A percentile compares a stretch with the other conserved stretches of the same genome.
These are phyloP conservation scores for Claviceps purpurea DNA, from an alignment of 2,329 filamentous ascomycete species.

Conservation along the genomic window DNA sequence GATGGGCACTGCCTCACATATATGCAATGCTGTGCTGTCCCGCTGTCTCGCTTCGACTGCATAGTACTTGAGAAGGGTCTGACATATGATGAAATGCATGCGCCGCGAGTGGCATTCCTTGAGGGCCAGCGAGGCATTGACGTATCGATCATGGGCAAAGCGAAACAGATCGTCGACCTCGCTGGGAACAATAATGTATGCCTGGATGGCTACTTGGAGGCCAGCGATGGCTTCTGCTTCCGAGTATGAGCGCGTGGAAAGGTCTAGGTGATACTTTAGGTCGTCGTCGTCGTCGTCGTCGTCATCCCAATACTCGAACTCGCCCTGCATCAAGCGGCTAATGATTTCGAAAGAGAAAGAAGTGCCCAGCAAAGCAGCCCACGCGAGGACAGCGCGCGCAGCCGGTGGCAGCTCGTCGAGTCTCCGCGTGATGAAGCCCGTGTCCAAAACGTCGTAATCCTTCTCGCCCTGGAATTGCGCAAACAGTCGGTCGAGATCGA, in stretches of 20 bases:
- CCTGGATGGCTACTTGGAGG: conserved; percentile 67
- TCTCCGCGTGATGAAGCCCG: conserved; percentile 67
- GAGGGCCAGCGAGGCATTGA: conserved; percentile 58
- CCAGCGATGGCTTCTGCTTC: conserved; percentile 61
- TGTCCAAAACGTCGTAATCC: conserved; percentile 68
- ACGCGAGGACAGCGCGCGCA: conserved; percentile 68
- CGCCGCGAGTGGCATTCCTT: conserved; percentile 55
- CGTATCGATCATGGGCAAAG: conserved; percentile 80
- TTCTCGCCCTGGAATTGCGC: conserved; percentile 68
- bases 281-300: conserved; percentile 29
- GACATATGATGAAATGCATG: conserved; percentile 86
- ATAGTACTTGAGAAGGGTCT: conserved; percentile 64
- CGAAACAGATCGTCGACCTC: conserved; percentile 78
- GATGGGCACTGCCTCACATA: conserved; percentile 62
- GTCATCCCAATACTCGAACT: conserved; percentile 49
- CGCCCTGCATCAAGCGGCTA: conserved; percentile 60
- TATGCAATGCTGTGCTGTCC: conserved; percentile 67
- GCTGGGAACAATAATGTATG: conserved; percentile 68
- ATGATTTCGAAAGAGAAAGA: conserved; percentile 76
- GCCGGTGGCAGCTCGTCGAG: conserved; percentile 62
- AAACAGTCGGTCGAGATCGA: conserved; percentile 74
- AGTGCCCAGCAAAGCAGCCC: conserved; percentile 72
- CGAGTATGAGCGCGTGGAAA: conserved; percentile 29
- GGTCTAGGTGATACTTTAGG: conserved; percentile 11
- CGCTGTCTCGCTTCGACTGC: conserved; percentile 45